These are phyloP conservation scores for Immersiporthe knoxdaviesiana DNA, from an alignment of 2,329 filamentous ascomycete species.

Conservation along the genomic window DNA sequence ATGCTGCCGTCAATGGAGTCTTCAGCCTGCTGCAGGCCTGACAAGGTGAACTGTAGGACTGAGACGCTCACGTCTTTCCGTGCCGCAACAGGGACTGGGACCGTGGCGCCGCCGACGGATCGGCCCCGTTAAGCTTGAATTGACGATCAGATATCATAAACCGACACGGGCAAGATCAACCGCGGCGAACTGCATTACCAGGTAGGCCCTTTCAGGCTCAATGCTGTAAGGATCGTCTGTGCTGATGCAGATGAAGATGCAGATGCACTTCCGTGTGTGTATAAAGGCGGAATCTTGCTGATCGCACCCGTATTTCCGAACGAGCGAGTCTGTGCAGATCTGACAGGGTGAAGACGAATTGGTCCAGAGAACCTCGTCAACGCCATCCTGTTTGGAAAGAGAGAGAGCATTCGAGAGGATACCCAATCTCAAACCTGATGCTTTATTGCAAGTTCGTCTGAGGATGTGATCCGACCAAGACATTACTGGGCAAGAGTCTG, in stretches of 20 bases:
- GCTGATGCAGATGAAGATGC: not conserved
- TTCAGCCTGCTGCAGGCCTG: not conserved
- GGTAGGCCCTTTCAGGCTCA: not conserved
- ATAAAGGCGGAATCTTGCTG: not conserved
- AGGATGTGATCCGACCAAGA: not conserved
- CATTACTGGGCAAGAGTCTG: not conserved
- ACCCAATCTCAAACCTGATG: not conserved
- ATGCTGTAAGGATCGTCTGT: not conserved
- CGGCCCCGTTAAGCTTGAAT: slow-evolving; percentile 19
- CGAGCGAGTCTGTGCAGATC: slow-evolving; percentile 2
- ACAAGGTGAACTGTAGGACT: too few relatives aligned
- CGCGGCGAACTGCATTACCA: not conserved
- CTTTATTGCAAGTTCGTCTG: not conserved
- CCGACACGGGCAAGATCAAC: slow-evolving; percentile 18
- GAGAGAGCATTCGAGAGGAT: not conserved
- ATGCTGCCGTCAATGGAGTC: not conserved
- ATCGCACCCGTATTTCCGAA: not conserved
- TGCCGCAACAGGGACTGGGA: not conserved
- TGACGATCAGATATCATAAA: slow-evolving; percentile 15
- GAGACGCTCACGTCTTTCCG: not conserved
- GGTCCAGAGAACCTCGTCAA: not conserved
- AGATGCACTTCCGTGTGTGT: not conserved
- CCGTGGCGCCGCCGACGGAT: slow-evolving; percentile 1
- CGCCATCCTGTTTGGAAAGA: not conserved
- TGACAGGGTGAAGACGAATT: not conserved